Conservation (phyloP, 169 alveolate genomes). For the Perkinsus marinus region DNA sequence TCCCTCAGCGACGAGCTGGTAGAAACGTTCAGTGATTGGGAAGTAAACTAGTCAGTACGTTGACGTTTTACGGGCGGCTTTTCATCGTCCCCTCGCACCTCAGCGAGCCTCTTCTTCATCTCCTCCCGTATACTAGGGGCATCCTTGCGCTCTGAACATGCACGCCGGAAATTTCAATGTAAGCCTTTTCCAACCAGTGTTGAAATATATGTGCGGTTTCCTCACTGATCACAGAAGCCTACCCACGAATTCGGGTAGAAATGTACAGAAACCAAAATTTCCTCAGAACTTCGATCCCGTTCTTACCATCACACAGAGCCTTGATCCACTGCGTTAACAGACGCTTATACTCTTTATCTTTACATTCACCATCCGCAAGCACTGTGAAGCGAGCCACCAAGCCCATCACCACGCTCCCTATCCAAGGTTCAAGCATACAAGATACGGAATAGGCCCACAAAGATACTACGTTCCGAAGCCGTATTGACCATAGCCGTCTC, state of each 20-base stretch:
- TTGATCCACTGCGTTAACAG: background rate
- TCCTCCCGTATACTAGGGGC: background rate
- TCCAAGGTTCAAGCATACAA: background rate
- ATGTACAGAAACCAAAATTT: no score
- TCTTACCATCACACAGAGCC: background rate
- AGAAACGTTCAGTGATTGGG: background rate
- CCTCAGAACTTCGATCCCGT: no score
- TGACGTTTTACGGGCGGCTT: background rate
- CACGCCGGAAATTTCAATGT: background rate
- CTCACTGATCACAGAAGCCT: no score
- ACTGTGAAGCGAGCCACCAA: background rate
- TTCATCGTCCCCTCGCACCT: background rate
- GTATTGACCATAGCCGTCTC: background rate
- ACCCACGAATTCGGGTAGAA: no score
- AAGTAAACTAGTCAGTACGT: background rate
- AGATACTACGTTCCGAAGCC: background rate
- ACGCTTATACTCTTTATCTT: background rate
- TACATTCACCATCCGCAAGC: background rate
- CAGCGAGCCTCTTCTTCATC: background rate
- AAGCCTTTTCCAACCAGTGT: background rate
- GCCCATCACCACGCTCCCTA: background rate
- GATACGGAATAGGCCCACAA: background rate
- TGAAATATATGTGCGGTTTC: no score
- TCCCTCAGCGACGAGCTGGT: background rate
- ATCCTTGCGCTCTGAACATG: background rate